phyloP scores from a whole-genome alignment of 2,329 filamentous ascomycete genomes.

The Fusarium cyanostomum region DNA sequence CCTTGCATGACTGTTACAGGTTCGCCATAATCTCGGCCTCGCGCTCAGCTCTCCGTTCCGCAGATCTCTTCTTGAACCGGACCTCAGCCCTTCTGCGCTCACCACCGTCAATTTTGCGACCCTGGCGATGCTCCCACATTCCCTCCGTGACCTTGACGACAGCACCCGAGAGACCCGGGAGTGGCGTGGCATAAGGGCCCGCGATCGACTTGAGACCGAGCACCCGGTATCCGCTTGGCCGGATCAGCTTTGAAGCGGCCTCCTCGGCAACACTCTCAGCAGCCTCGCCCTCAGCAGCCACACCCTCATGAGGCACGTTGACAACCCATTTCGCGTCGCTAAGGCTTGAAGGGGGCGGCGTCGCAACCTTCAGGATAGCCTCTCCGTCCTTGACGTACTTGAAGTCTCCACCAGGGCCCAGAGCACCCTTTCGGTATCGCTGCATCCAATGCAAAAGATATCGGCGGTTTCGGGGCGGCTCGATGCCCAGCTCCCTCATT shows the following conservation, averaged over 20 bases:
- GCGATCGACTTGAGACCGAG: constrained; percentile 73
- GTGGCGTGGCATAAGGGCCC: constrained; percentile 76
- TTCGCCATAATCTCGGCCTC: constrained; percentile 52
- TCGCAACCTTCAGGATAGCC: constrained; percentile 62
- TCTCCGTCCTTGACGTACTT: constrained; percentile 70
- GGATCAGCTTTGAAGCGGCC: constrained; percentile 30
- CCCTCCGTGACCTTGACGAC: constrained; percentile 80
- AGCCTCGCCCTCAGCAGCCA: constrained; percentile 52
- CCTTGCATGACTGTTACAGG: constrained; percentile 41
- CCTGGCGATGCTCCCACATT: constrained; percentile 90
- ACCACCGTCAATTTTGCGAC: constrained; percentile 94
- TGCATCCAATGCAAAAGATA: constrained; percentile 92
- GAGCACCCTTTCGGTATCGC: constrained; percentile 79
- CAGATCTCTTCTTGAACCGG: constrained; percentile 83
- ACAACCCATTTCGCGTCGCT: constrained; percentile 62
- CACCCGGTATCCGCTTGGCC: constrained; percentile 67
- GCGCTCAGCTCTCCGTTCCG: constrained; percentile 77
- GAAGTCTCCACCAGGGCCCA: constrained; percentile 85
- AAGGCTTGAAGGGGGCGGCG: constrained; percentile 48
- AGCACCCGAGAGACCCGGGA: constrained; percentile 72
- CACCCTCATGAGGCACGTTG: constrained; percentile 61
- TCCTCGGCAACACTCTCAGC: constrained; percentile 31
- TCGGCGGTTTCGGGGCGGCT: constrained; percentile 81
- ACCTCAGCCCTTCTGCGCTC: constrained; percentile 89
- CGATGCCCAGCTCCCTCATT: constrained; percentile 84